Base-by-base conservation (phyloP, 2,329 filamentous ascomycete species). In the Periconia macrospinosa region DNA sequence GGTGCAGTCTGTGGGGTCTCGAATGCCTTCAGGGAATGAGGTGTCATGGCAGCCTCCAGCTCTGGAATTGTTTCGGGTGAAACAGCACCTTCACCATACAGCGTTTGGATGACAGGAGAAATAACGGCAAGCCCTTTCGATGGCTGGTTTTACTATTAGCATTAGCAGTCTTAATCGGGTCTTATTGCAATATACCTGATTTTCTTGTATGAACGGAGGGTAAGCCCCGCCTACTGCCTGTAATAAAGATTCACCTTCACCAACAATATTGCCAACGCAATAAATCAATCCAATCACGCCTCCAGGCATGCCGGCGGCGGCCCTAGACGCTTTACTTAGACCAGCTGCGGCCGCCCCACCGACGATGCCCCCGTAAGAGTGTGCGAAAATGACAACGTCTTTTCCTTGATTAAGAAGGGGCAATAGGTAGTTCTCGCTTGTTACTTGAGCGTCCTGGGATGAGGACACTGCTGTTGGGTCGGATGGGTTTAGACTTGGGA, bases 21-120 rank as follows among this genome's bases (percentile, higher is more conserved):
- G 40, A 62, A 59, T 10, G 58, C 58, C 1, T 42, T 46, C n/a
- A 52, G 47, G 17, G 60, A 50, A 37, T 61, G 56, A 13, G 60
- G 60, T 6, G 50, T 47, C 58, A 61, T 61, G 2, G 42, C 52
- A 6, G 27, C 49, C 30, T 59, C 54, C 11, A 61, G 11, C 8
- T 54, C 37, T 23, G 49, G 14, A 17, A 18, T 15, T 23, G 42
- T 3, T 1, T 48, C 30, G 1, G 45, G 18, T 33, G 52, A 45
- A 1, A 37, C 30, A 18, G n/a, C 17, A 43, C 27, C 48, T 33
- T 61, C 56, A 19, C 45, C 46, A 48, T 61, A 62, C 5, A 61
- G 53, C 2, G 51, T 60, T 14, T 55, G 47, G 41, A 56, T 59
- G 13, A 57, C 58, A n/a, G 54, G 54, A 15, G 44, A 41, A 23